A percentile compares a stretch with the other conserved stretches of the same genome.
Evolutionary conservation across 2,329 filamentous ascomycete species (phyloP).

Genomic region (Zasmidium cellare): DNA sequence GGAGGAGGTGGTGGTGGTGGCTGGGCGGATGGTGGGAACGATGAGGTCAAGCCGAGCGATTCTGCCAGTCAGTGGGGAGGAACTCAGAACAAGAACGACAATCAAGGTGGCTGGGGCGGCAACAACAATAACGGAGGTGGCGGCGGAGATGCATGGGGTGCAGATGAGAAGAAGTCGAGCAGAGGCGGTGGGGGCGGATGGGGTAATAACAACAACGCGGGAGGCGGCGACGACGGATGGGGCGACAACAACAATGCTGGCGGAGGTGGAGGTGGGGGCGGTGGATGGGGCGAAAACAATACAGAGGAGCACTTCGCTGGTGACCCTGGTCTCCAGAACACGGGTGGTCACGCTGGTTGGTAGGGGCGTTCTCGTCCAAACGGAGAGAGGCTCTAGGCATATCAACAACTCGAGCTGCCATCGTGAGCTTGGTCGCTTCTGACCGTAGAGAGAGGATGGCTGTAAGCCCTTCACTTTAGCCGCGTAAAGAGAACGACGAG

Average conservation of each 20-base stretch:
- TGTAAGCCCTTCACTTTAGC: too few species aligned
- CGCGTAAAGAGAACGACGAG: too few species aligned
- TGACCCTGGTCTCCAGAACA: conserved; percentile 10
- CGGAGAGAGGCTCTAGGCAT: too few species aligned
- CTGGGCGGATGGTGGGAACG: neutral
- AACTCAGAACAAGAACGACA: neutral
- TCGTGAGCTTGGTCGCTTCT: too few species aligned
- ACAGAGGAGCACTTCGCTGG: conserved; percentile 9
- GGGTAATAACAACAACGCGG: neutral
- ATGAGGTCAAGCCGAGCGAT: conserved; percentile 7
- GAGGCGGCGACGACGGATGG: neutral
- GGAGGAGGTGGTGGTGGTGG: neutral
- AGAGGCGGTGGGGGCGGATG: neutral
- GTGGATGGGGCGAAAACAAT: conserved; percentile 2
- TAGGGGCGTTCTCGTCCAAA: neutral
- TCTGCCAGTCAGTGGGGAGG: conserved; percentile 8
- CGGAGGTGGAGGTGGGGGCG: neutral
- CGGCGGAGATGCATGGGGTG: conserved; percentile 1
- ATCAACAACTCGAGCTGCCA: too few species aligned
- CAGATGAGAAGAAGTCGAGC: neutral
- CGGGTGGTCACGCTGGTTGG: conserved; percentile 8
- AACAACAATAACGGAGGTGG: neutral
- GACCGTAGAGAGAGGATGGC: too few species aligned
- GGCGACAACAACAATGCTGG: neutral
- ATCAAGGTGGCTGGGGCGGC: neutral